phyloP scores from a whole-genome alignment of 2,329 filamentous ascomycete genomes.

The Penicillium nordicum region DNA sequence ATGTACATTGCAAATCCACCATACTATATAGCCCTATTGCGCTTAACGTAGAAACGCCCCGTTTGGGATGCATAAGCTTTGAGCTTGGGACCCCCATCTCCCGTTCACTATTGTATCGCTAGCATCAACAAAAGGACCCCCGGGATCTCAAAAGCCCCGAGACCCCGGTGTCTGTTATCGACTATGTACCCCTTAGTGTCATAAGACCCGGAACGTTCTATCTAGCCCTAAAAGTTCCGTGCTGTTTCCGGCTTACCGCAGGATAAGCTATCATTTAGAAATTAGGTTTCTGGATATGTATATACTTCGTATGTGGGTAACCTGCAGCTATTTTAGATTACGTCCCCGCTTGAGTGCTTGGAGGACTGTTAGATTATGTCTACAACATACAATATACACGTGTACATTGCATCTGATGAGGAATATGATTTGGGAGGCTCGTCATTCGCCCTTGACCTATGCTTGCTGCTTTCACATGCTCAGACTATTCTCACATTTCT shows the following conservation, averaged over 20 bases:
- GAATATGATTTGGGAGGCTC: neutral
- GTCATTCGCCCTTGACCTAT: neutral
- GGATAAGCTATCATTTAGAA: neutral
- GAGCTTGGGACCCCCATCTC: no score
- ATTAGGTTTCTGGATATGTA: neutral
- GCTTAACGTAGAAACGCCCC: neutral
- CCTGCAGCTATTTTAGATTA: neutral
- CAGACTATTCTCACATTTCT: neutral
- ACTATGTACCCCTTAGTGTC: neutral
- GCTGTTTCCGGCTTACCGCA: neutral
- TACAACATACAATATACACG: neutral
- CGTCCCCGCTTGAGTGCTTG: neutral
- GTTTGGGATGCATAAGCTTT: neutral
- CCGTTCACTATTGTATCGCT: neutral
- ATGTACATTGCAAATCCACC: no score
- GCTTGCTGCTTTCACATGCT: neutral
- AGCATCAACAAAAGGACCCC: neutral
- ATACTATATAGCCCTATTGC: no score
- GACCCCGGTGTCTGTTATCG: neutral
- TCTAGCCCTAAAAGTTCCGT: neutral
- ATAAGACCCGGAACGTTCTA: neutral
- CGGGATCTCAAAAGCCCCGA: neutral
- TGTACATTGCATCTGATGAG: neutral
- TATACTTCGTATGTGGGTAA: neutral
- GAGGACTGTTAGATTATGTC: neutral